Evolutionary conservation across 2,329 filamentous ascomycete genomes (phyloP).

Genomic region (Sporothrix protearum): DNA sequence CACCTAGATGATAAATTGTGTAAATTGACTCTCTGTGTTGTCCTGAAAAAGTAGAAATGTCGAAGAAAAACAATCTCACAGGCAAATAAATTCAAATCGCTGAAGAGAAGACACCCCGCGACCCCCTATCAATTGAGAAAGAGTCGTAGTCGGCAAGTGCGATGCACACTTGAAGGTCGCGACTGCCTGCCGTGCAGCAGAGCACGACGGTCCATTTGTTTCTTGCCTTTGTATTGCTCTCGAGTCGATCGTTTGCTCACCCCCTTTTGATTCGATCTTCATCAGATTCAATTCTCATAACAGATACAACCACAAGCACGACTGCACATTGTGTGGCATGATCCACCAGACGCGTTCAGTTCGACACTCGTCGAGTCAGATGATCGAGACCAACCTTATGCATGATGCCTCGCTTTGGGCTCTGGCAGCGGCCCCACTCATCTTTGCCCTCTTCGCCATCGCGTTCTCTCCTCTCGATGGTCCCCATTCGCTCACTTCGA

Average conservation of each 20-base stretch:
- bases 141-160: not conserved
- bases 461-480: not conserved
- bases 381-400: not conserved
- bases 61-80: not conserved
- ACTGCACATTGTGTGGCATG: not conserved
- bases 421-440: constrained; percentile 1
- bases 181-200: not conserved
- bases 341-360: not conserved
- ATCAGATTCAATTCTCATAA: not conserved
- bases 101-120: not conserved
- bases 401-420: not conserved
- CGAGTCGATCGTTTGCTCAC: not conserved
- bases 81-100: not conserved
- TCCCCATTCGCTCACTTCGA: not conserved
- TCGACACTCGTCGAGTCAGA: not conserved
- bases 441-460: constrained; percentile 1
- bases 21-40: not conserved
- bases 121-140: not conserved
- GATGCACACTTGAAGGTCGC: too few relatives aligned
- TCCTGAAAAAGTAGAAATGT: not conserved
- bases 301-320: not conserved
- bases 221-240: not conserved
- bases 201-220: not conserved
- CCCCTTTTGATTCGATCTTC: not conserved
- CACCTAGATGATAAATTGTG: not conserved